Evolutionary conservation across 768 basidiomycete species (phyloP), one percentile per base, ranked within the genome.

Genomic region (Auricularia auricula-judae): DNA sequence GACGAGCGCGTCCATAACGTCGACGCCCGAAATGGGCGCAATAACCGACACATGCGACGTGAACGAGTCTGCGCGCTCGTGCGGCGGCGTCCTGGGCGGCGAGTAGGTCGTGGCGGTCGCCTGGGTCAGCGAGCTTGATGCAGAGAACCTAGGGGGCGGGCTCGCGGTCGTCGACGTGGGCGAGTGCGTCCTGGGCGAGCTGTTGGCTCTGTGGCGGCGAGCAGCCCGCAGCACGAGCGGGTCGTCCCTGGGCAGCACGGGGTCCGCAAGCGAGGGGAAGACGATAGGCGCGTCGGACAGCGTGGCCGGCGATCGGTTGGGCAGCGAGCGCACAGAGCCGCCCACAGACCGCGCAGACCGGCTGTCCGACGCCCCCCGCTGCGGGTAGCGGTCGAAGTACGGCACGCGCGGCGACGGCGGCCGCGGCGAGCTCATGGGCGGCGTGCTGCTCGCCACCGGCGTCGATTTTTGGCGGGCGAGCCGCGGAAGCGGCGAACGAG

Each of bases 1-100:
- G 5, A 93, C 91, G 63, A 93, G 74, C 12, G 91, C 91, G 72
- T 93, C 91, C 86, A 93, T 88, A 8, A 62, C 54, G 75, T 92
- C 91, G 8, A 93, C 89, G 2, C 89, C 90, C 4, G 89, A 74
- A 5, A 88, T 76, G 3, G 89, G 89, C 21, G 90, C 89, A 54
- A 89, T 83, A 21, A 93, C 90, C 34, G 89, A 72, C 33, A 87
- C 86, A 12, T 62, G 66, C 21, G 56, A 59, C 33, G 61, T n/a
- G 23, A 64, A 39, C 35, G 21, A 11, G 23, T 59, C 23, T 18
- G 35, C 14, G 14, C n/a, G 39, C 12, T 36, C 33, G 23, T 42
- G 63, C 43, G 36, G 66, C n/a, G 36, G 60, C 39, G 21, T 60
- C 47, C 39, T 12, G 23, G 23, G 61, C 44, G 60, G 43, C 35